Evolutionary conservation across 305 asterid genomes (phyloP).

Genomic region (Salvia sclarea): DNA sequence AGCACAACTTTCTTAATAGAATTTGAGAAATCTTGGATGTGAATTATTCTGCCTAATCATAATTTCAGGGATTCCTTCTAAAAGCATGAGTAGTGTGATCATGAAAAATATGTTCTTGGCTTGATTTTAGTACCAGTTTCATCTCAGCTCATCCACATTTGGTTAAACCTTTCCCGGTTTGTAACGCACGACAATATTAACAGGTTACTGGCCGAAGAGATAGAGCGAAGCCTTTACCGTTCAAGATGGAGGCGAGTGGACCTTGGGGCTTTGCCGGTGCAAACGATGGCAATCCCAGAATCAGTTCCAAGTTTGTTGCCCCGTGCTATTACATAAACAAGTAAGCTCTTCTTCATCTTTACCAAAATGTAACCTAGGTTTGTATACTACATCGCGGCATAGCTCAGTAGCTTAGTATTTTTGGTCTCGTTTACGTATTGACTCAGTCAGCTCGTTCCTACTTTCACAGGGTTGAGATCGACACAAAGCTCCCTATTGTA

Average conservation of each 20-base stretch:
- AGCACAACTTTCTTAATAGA: too few relatives aligned
- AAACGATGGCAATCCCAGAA: conserved; percentile 79
- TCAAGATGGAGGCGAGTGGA: conserved; percentile 86
- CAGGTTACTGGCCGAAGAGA: conserved; percentile 99
- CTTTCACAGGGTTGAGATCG: conserved; percentile 85
- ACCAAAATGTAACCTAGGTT: conserved; percentile 1
- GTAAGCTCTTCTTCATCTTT: conserved; percentile 52
- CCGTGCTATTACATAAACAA: conserved; percentile 87
- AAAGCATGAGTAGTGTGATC: too few relatives aligned
- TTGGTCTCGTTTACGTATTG: not conserved
- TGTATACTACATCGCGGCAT: not conserved
- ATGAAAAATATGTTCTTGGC: not conserved
- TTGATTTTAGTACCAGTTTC: not conserved
- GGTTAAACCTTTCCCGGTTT: not conserved
- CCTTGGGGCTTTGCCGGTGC: conserved; percentile 93
- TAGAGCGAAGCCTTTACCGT: conserved; percentile 91
- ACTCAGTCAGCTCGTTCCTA: not conserved
- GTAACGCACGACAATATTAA: conserved; percentile 1
- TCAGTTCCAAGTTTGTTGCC: conserved; percentile 80
- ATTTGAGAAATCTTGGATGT: too few relatives aligned
- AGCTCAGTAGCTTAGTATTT: not conserved
- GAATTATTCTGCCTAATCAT: too few relatives aligned
- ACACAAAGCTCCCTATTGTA: conserved; percentile 83
- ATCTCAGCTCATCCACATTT: not conserved
- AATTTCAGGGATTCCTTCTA: too few relatives aligned